Conservation (phyloP, 2,329 filamentous ascomycete genomes). For the Pyricularia sp. region DNA sequence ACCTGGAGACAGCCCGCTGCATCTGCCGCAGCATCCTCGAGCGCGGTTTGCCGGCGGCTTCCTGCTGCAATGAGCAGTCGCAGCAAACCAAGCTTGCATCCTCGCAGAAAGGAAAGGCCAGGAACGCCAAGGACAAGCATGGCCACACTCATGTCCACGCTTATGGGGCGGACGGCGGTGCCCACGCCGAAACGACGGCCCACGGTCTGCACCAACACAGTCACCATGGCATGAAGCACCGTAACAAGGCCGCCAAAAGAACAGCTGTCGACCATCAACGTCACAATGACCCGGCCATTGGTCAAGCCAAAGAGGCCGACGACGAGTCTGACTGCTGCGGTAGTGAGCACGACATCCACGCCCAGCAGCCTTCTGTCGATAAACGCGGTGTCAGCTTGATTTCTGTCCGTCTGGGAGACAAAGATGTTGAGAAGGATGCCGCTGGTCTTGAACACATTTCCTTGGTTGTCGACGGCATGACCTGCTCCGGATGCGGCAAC, state of each 20-base stretch:
- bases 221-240: constrained; percentile 3
- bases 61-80: constrained; percentile 2
- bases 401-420: not conserved
- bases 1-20: constrained; percentile 26
- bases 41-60: constrained; percentile 7
- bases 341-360: not conserved
- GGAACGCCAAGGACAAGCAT: not conserved
- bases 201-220: constrained; percentile 1
- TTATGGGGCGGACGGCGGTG: not conserved
- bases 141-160: not conserved
- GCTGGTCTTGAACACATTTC: constrained; percentile 15
- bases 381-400: not conserved
- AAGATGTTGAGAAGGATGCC: constrained; percentile 17
- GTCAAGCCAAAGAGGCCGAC: not conserved
- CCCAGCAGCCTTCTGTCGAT: not conserved
- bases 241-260: not conserved
- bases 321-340: constrained; percentile 4
- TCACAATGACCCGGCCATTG: not conserved
- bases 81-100: not conserved
- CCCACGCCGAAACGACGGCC: not conserved
- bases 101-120: not conserved
- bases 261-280: not conserved
- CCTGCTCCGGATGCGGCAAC: constrained; percentile 25
- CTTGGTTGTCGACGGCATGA: constrained; percentile 24
- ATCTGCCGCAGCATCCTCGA: constrained; percentile 26